phyloP scores from a whole-genome alignment of 2,329 filamentous ascomycete species.

The Ampelomyces quisqualis region DNA sequence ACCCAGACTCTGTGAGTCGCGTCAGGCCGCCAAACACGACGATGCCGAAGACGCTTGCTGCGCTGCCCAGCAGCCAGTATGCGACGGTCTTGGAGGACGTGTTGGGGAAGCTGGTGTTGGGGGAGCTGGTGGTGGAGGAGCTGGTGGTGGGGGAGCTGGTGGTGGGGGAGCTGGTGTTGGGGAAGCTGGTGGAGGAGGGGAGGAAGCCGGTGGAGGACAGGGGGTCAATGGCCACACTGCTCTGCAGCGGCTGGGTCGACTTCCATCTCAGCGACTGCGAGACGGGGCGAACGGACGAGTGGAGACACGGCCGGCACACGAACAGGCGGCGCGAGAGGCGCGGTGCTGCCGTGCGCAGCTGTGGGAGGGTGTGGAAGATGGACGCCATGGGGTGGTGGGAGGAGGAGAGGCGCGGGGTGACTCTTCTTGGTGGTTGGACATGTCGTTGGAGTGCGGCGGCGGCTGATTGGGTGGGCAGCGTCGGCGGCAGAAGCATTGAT shows the following conservation, averaged over 20 bases:
- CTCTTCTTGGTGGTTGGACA: slow-evolving; percentile 15
- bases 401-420: background rate
- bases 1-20: slow-evolving; percentile 94
- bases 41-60: slow-evolving; percentile 92
- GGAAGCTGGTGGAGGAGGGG: slow-evolving; percentile 53
- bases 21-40: slow-evolving; percentile 94
- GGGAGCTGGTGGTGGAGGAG: slow-evolving; percentile 64
- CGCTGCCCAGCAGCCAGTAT: slow-evolving; percentile 90
- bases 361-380: slow-evolving; percentile 41
- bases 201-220: too few relatives aligned
- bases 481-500: too few relatives aligned
- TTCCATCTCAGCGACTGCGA: slow-evolving; percentile 38
- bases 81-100: slow-evolving; percentile 75
- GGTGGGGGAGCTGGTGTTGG: slow-evolving; percentile 67
- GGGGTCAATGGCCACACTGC: slow-evolving; percentile 21
- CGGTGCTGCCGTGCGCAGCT: slow-evolving; percentile 42
- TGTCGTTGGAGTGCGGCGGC: slow-evolving; percentile 1
- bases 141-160: slow-evolving; percentile 56
- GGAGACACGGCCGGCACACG: slow-evolving; percentile 35
- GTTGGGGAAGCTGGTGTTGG: slow-evolving; percentile 53
- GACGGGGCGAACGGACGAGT: slow-evolving; percentile 29
- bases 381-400: slow-evolving; percentile 32
- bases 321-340: slow-evolving; percentile 42
- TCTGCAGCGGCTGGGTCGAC: slow-evolving; percentile 36
- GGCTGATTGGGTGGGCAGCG: slow-evolving; percentile 5